A percentile compares a stretch with the other conserved stretches of the same genome.
Conservation (phyloP, 805 yeast genomes). For the Torulaspora quercuum region DNA sequence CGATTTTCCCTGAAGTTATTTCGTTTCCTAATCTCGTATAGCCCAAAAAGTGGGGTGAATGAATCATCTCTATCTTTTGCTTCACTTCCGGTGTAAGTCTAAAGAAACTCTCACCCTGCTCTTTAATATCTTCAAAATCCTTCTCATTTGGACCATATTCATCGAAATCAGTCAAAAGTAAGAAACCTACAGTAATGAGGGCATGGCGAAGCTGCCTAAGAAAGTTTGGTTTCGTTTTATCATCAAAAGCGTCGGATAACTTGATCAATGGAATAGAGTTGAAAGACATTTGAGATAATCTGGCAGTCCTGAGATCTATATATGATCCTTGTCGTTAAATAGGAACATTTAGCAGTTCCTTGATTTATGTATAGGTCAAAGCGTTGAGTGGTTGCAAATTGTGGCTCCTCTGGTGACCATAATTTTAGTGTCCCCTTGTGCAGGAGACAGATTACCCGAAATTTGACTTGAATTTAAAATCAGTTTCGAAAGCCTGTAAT, state of each 20-base stretch:
- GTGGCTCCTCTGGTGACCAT: no score
- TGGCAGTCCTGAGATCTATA: no score
- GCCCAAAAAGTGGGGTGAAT: conserved; percentile 57
- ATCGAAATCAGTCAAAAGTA: conserved; percentile 41
- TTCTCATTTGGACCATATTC: conserved; percentile 43
- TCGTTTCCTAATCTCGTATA: conserved; percentile 57
- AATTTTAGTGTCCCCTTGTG: no score
- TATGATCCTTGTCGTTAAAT: no score
- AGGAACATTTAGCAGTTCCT: no score
- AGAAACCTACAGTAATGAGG: conserved; percentile 53
- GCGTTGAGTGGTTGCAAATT: no score
- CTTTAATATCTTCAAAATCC: conserved; percentile 39
- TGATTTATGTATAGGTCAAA: no score
- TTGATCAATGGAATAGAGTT: conserved; percentile 15
- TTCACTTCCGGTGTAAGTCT: conserved; percentile 43
- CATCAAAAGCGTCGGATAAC: conserved; percentile 37
- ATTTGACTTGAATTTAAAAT: no score
- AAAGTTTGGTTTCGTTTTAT: conserved; percentile 43
- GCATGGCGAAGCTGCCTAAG: conserved; percentile 41
- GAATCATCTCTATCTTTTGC: conserved; percentile 51
- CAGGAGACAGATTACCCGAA: no score
- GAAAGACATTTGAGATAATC: conserved; percentile 15
- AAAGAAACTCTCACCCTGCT: conserved; percentile 44
- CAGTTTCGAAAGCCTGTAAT: no score
- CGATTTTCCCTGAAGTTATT: conserved; percentile 50